Base-by-base conservation (phyloP, 768 basidiomycete species). In the Artomyces pyxidatus region DNA sequence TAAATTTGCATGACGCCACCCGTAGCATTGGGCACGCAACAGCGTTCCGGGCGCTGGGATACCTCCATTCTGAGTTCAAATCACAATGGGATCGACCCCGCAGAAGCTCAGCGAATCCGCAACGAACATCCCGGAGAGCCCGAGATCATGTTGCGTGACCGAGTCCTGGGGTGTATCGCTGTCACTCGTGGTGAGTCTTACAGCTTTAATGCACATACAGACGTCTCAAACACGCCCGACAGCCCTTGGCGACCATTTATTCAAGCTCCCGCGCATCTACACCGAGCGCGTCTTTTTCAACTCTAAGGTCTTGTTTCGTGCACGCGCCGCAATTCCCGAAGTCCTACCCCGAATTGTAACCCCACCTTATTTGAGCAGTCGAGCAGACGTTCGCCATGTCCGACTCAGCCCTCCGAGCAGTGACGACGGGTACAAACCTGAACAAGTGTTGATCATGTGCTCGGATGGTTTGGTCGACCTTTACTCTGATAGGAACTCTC, bases 181-280 rank as follows among this genome's bases (percentile, higher is more conserved):
- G 76, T 79, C 14, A 81, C 78, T 38, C 65, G 78, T 63, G 75
- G 78, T 72, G 53, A 42, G 68, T 61, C 23, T 43, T n/a, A 17
- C 30, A 10, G 16, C 4, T 16, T 9, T 12, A 8, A 21, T 19
- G 3, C 25, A 19, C 16, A 7, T 12, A 11, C 17, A 10, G 10
- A 8, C 17, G 16, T 16, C 27, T 35, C 16, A 19, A 22, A 9
- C 23, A 17, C n/a, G 19, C 11, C 19, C 26, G 37, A 7, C 48
- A 81, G 78, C 78, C 12, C 57, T 80, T 42, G 79, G 79, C 7
- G 78, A 81, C 58, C 71, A 71, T 46, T 56, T 66, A 3, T 81
- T 77, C 68, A 79, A 80, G 56, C 64, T 80, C 2, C 77, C 78
- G 7, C 46, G 62, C 1, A 46, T 68, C 8, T 80, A 75, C 57